These are phyloP conservation scores for Halenospora varia DNA, from an alignment of 495 filamentous ascomycete species.

Conservation along the genomic window DNA sequence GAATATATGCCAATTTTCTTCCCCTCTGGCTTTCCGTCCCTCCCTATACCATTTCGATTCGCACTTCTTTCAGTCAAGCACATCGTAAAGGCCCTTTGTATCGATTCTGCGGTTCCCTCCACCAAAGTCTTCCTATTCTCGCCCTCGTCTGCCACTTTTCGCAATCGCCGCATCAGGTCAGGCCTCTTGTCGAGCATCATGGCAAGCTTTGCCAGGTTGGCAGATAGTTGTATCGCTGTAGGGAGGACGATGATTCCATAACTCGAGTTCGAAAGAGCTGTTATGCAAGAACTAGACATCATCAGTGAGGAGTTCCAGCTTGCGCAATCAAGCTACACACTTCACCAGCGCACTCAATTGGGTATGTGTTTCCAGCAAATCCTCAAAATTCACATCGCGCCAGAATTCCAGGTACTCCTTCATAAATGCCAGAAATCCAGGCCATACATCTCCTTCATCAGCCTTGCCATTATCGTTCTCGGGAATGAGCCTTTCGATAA, in stretches of 20 bases:
- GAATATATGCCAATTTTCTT: constrained; percentile 85
- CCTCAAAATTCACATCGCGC: constrained; percentile 69
- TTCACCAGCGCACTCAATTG: constrained; percentile 66
- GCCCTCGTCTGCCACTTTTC: constrained; percentile 38
- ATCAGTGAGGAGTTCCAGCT: neutral
- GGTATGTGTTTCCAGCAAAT: constrained; percentile 71
- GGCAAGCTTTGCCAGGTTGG: constrained; percentile 71
- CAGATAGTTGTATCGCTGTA: constrained; percentile 71
- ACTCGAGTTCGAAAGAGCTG: constrained; percentile 72
- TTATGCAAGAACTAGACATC: constrained; percentile 60
- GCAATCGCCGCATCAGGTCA: constrained; percentile 59
- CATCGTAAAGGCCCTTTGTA: constrained; percentile 86
- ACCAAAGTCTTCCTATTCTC: constrained; percentile 65
- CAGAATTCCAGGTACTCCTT: constrained; percentile 75
- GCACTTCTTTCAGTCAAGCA: constrained; percentile 80
- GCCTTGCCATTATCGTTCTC: constrained; percentile 45
- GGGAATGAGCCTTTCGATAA: constrained; percentile 59
- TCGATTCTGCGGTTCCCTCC: constrained; percentile 78
- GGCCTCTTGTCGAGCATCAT: constrained; percentile 75
- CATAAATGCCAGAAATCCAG: constrained; percentile 70
- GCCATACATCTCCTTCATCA: constrained; percentile 63
- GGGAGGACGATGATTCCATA: constrained; percentile 75
- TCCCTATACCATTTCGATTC: constrained; percentile 39
- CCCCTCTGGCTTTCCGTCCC: constrained; percentile 62
- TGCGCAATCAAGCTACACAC: constrained; percentile 40